phyloP scores from a whole-genome alignment of 2,329 filamentous ascomycete genomes.

The Sordariomycetes sp. region DNA sequence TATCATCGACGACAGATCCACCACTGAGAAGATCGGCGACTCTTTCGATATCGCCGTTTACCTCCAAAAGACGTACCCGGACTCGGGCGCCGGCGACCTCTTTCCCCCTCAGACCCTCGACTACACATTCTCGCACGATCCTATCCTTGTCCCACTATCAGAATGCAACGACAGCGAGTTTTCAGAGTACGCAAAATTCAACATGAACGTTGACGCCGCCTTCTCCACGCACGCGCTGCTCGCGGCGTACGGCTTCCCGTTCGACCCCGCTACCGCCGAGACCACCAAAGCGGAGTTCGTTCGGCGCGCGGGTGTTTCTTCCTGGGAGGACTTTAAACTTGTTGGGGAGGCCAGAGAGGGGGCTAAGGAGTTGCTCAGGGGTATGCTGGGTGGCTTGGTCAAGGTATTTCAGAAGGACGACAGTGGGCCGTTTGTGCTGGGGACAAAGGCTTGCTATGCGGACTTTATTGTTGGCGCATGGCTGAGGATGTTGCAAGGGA shows the following conservation, averaged over 20 bases:
- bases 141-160: slow-evolving; percentile 22
- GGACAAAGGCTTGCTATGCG: slow-evolving; percentile 30
- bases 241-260: slow-evolving; percentile 25
- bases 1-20: slow-evolving; percentile 32
- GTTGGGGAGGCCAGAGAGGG: slow-evolving; percentile 23
- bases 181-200: slow-evolving; percentile 33
- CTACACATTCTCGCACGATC: slow-evolving; percentile 15
- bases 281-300: slow-evolving; percentile 30
- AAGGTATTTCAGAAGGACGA: slow-evolving; percentile 22
- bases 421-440: slow-evolving; percentile 34
- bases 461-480: slow-evolving; percentile 43
- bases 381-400: slow-evolving; percentile 9
- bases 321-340: slow-evolving; percentile 29
- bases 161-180: slow-evolving; percentile 13
- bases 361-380: slow-evolving; percentile 23
- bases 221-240: slow-evolving; percentile 34
- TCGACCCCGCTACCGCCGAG: slow-evolving; percentile 27
- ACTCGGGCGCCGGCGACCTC: slow-evolving; percentile 27
- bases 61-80: slow-evolving; percentile 37
- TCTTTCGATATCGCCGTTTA: slow-evolving; percentile 53
- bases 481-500: slow-evolving; percentile 29
- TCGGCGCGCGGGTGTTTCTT: slow-evolving; percentile 25
- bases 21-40: slow-evolving; percentile 35
- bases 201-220: slow-evolving; percentile 36
- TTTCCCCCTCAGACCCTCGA: slow-evolving; percentile 31